Base-by-base conservation (phyloP, 345 rosid species). In the Limnanthes douglasii region DNA sequence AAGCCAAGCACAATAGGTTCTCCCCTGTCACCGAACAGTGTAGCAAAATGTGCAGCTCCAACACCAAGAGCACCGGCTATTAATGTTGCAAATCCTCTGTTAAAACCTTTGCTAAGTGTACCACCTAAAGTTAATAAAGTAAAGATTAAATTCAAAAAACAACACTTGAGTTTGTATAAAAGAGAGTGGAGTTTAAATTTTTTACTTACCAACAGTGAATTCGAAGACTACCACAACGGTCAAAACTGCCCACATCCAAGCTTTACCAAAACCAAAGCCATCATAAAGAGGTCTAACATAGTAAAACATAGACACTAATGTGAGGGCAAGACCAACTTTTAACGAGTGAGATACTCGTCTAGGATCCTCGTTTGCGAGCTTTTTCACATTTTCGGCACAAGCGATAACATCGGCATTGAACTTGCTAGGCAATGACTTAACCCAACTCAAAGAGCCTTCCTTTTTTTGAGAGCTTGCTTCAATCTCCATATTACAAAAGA, bases 181-280 rank as follows among this genome's bases (percentile, higher is more conserved):
- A 4, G 6, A 11, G 1, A 6, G 11, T 37, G 6, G 3, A 5
- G 15, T 20, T n/a, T n/a, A n/a, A n/a, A n/a, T n/a, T n/a, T n/a
- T n/a, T n/a, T 34, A 50, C 72, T 56, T 61, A 78, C 96, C 94
- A 1, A 78, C 94, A 9, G 78, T 72, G 41, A 74, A 81, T 39
- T 86, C 96, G 38, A 65, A 72, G 32, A 78, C 68, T 17, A 86
- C 85, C 0, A 75, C 82, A 1, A 78, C 95, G 4, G 97, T 86
- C 18, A 86, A 52, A 22, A 86, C 69, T 8, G 95, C 97, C 97
- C 97, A 86, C 58, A 82, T 70, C 43, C 85, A 85, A 13, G 80
- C 58, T 30, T 64, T 62, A 5, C 82, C 95, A 33, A 66, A 61
- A 5, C 82, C 95, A 19, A 78, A 75, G 26, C 74, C 56, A 18